phyloP scores from a whole-genome alignment of 495 filamentous ascomycete species.

The Penicillium dipodomyicola region DNA sequence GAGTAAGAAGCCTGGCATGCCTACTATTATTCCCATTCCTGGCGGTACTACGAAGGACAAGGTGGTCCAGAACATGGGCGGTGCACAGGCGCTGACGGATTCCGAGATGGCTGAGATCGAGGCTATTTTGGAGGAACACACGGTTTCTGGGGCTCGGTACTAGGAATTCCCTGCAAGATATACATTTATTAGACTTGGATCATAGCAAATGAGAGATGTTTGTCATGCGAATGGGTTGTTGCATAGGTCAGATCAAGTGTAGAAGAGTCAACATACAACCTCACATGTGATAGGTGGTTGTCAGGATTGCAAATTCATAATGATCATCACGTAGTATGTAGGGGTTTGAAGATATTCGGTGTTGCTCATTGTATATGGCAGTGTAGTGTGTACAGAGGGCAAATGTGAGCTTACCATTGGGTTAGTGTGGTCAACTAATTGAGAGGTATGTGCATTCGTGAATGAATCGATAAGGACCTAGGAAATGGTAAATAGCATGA shows the following conservation, averaged over 20 bases:
- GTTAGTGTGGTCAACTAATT: not conserved
- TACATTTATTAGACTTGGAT: constrained; percentile 7
- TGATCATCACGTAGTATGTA: constrained; percentile 38
- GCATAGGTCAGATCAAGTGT: constrained; percentile 56
- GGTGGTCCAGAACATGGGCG: constrained; percentile 46
- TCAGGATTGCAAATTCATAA: constrained; percentile 57
- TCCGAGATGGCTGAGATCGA: constrained; percentile 49
- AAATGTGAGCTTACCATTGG: constrained; percentile 9
- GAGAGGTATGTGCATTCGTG: not conserved
- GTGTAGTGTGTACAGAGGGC: not conserved
- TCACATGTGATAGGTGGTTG: constrained; percentile 44
- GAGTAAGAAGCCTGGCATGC: constrained; percentile 57
- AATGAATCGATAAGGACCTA: not conserved
- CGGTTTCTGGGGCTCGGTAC: constrained; percentile 42
- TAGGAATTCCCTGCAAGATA: constrained; percentile 11
- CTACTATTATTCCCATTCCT: constrained; percentile 79
- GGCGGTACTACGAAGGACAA: constrained; percentile 55
- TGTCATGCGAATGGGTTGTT: not conserved
- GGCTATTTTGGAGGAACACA: constrained; percentile 37
- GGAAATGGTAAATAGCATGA: not conserved
- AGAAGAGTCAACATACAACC: constrained; percentile 53
- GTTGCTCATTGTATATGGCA: not conserved
- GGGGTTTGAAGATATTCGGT: not conserved
- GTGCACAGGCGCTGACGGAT: constrained; percentile 35
- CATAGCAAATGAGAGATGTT: not conserved